A percentile compares a stretch with the other conserved stretches of the same genome.
Evolutionary conservation across 73 alveolate genomes (phyloP).

Genomic region (Paramecium bursaria): DNA sequence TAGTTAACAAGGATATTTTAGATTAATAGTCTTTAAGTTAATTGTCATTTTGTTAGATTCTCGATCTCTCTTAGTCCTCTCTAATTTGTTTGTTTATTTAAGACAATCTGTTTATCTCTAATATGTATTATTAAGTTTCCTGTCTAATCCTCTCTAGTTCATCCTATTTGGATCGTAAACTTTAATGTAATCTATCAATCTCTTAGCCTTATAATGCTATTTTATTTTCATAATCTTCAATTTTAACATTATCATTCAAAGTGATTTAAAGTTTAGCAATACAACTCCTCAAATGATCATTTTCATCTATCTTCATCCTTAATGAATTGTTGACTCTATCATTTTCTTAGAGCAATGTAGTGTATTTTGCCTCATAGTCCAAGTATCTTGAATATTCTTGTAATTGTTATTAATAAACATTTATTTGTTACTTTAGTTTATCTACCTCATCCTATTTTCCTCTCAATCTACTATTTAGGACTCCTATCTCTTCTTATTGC

Average conservation of each 20-base stretch:
- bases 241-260: slow-evolving; percentile 1
- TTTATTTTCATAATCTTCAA: slow-evolving; percentile 48
- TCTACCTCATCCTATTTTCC: slow-evolving; percentile 48
- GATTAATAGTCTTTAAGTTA: not conserved
- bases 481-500: slow-evolving; percentile 16
- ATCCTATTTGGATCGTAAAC: slow-evolving; percentile 20
- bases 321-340: slow-evolving; percentile 46
- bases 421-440: not conserved
- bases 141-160: slow-evolving; percentile 7
- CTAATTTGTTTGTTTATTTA: not conserved
- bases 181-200: slow-evolving; percentile 54
- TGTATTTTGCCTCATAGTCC: slow-evolving; percentile 36
- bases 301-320: slow-evolving; percentile 42
- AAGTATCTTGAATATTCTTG: slow-evolving; percentile 18
- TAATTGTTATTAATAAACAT: not conserved
- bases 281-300: slow-evolving; percentile 52
- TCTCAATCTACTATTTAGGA: slow-evolving; percentile 7
- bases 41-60: not conserved
- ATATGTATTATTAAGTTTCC: not conserved
- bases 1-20: slow-evolving; percentile 4
- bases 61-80: slow-evolving; percentile 9
- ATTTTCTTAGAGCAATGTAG: not conserved
- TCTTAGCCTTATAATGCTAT: slow-evolving; percentile 53
- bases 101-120: not conserved
- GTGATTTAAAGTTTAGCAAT: slow-evolving; percentile 45